Evolutionary conservation across 2,329 filamentous ascomycete genomes (phyloP).

Genomic region (Diaporthe batatas): DNA sequence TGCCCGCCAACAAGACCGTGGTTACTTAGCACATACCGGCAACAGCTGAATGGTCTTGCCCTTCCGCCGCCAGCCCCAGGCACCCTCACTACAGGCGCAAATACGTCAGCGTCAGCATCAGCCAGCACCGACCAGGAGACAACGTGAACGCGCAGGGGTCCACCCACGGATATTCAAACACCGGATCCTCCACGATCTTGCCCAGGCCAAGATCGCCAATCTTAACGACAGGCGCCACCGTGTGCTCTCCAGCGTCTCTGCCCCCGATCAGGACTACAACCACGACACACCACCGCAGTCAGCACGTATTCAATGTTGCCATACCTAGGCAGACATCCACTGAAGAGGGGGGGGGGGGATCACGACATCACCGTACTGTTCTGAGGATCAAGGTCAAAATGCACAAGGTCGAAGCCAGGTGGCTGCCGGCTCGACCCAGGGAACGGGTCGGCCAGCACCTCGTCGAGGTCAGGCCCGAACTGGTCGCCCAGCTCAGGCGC

Average conservation of each 20-base stretch:
- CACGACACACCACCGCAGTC: background rate
- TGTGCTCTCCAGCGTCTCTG: background rate
- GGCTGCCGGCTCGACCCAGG: background rate
- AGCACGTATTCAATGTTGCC: background rate
- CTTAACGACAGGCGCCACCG: background rate
- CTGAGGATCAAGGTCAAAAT: conserved; percentile 30
- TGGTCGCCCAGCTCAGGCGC: background rate
- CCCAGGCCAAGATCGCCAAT: conserved; percentile 16
- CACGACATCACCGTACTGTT: conserved; percentile 7
- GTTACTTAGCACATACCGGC: background rate
- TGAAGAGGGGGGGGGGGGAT: too few species aligned
- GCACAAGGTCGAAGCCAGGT: background rate
- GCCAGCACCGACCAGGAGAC: background rate
- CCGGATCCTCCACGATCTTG: background rate
- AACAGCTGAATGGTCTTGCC: background rate
- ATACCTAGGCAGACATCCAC: background rate
- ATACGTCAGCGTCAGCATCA: background rate
- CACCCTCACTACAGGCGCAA: background rate
- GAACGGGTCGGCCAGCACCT: background rate
- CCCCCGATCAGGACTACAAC: conserved; percentile 28
- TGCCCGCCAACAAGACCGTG: too few species aligned
- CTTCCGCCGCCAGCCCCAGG: background rate
- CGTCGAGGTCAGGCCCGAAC: background rate
- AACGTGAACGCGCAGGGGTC: background rate
- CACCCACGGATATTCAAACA: background rate